Conservation (phyloP, 495 filamentous ascomycete genomes). For the Rusavskia elegans region DNA sequence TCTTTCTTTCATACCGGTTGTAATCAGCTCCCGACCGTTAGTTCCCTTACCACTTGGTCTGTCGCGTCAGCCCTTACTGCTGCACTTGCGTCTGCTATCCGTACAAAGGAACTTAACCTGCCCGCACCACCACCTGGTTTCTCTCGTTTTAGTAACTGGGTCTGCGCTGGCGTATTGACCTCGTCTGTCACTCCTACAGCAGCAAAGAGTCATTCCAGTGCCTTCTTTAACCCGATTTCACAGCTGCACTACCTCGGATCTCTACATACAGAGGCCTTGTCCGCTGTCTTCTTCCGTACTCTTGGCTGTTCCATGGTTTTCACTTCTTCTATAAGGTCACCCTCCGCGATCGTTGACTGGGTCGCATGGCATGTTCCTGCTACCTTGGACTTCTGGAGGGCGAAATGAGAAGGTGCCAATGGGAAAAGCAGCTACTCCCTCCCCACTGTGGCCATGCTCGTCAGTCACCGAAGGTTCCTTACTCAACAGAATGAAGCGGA, state of each 20-base stretch:
- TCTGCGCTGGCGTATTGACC: neutral
- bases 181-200: neutral
- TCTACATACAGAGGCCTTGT: too few relatives aligned
- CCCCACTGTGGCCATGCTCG: conserved; percentile 18
- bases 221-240: too few relatives aligned
- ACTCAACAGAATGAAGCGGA: conserved; percentile 37
- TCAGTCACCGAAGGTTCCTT: conserved; percentile 26
- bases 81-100: neutral
- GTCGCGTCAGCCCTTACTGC: neutral
- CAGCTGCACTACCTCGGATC: too few relatives aligned
- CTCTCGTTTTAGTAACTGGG: neutral
- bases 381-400: conserved; percentile 39
- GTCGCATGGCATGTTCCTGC: conserved; percentile 44
- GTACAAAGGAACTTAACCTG: neutral
- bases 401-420: conserved; percentile 36
- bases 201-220: too few relatives aligned
- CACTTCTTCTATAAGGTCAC: too few relatives aligned
- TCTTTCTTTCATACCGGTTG: neutral
- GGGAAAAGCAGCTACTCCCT: conserved; percentile 32
- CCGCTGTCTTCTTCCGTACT: too few relatives aligned
- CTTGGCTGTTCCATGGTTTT: too few relatives aligned
- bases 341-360: neutral
- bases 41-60: neutral
- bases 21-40: neutral
- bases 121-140: neutral